These are phyloP conservation scores for Podospora anserina DNA, from an alignment of 495 filamentous ascomycete species.

Conservation along the genomic window DNA sequence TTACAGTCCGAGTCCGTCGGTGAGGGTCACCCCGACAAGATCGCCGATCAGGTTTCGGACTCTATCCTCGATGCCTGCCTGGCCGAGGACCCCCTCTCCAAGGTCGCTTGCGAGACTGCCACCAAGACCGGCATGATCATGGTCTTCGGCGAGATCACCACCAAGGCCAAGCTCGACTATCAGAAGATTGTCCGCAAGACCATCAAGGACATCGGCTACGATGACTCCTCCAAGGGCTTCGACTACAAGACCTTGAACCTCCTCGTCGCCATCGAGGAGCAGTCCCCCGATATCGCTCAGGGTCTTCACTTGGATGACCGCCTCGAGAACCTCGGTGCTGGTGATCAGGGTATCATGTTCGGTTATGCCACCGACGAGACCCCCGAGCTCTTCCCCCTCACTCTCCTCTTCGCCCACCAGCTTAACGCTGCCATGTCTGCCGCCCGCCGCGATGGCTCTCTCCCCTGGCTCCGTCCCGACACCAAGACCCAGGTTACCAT, in stretches of 20 bases:
- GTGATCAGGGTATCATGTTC: slow-evolving; percentile 99
- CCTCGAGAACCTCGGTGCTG: slow-evolving; percentile 94
- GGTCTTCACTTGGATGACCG: slow-evolving; percentile 95
- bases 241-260: slow-evolving; percentile 99
- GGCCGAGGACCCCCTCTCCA: slow-evolving; percentile 88
- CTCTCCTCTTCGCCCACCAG: slow-evolving; percentile 89
- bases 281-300: slow-evolving; percentile 97
- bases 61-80: slow-evolving; percentile 98
- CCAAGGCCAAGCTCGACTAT: slow-evolving; percentile 92
- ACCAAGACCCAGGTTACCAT: slow-evolving; percentile 99
- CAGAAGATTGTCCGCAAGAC: slow-evolving; percentile 93
- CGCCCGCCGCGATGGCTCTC: slow-evolving; percentile 77
- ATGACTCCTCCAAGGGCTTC: slow-evolving; percentile 94
- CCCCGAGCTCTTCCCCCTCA: slow-evolving; percentile 92
- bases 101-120: slow-evolving; percentile 98
- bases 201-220: slow-evolving; percentile 98
- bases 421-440: slow-evolving; percentile 89
- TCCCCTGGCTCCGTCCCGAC: slow-evolving; percentile 94
- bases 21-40: slow-evolving; percentile 97
- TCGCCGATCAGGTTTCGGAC: slow-evolving; percentile 97
- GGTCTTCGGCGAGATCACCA: slow-evolving; percentile 99
- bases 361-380: slow-evolving; percentile 99
- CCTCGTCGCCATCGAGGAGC: slow-evolving; percentile 97
- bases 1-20: slow-evolving; percentile 87
- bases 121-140: slow-evolving; percentile 99